These are phyloP conservation scores for Scolecobasidium constrictum DNA, from an alignment of 2,329 filamentous ascomycete species.

Conservation along the genomic window DNA sequence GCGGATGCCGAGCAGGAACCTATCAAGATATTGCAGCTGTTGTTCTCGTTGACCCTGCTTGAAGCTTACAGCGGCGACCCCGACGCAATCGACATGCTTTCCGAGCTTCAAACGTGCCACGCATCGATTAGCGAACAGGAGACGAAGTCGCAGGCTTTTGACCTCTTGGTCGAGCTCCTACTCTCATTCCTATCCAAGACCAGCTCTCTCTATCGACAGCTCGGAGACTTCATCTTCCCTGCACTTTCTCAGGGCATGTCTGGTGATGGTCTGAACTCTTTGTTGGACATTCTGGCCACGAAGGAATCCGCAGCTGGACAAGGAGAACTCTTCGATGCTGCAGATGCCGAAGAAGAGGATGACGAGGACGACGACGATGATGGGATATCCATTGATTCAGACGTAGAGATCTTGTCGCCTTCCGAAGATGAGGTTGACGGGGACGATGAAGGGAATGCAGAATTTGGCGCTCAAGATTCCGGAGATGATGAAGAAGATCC, in stretches of 20 bases:
- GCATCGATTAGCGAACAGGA: constrained; percentile 41
- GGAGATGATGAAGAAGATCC: constrained; percentile 30
- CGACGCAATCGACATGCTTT: constrained; percentile 71
- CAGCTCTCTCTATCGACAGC: constrained; percentile 73
- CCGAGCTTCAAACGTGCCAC: constrained; percentile 70
- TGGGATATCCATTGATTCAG: constrained; percentile 32
- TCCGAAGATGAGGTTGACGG: constrained; percentile 25
- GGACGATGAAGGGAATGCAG: constrained; percentile 15
- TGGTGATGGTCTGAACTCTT: constrained; percentile 55
- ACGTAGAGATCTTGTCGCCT: constrained; percentile 34
- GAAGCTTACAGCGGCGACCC: constrained; percentile 85
- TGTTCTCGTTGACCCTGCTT: constrained; percentile 75
- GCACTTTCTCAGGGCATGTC: constrained; percentile 70
- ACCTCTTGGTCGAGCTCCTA: constrained; percentile 75
- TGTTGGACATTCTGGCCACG: constrained; percentile 60
- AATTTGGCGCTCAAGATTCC: constrained; percentile 13
- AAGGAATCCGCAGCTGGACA: constrained; percentile 78
- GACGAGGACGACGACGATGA: constrained; percentile 34
- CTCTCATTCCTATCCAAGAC: constrained; percentile 82
- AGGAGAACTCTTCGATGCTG: constrained; percentile 62
- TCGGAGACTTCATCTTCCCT: constrained; percentile 79
- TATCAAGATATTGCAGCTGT: constrained; percentile 59
- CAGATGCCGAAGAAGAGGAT: constrained; percentile 25
- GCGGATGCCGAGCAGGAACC: constrained; percentile 27
- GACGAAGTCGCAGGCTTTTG: constrained; percentile 22